Base-by-base conservation (phyloP, 2,329 filamentous ascomycete genomes). In the Paecilomyces niveus region DNA sequence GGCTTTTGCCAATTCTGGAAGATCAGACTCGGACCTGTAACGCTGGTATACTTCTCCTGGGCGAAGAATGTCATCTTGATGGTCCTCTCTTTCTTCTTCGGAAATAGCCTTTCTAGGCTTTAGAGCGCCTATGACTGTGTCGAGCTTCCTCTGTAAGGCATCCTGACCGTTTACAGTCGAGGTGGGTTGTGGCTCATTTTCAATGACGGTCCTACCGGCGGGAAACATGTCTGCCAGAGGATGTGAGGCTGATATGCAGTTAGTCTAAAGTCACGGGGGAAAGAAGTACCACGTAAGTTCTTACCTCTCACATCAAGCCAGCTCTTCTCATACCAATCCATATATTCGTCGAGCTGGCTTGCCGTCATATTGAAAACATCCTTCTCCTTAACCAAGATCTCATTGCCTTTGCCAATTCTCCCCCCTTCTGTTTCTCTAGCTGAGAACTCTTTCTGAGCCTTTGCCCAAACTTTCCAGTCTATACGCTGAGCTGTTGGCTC, bases 311-410 rank as follows among this genome's bases (percentile, higher is more conserved):
- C 68, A 55, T 75, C 71, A 35, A 77, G 63, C 78, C 85, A 89
- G 52, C 81, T 87, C 58, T 81, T 80, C 68, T 89, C 85, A 69
- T 89, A 92, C 86, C 89, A 94, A 71, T 90, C 84, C 72, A 95
- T 80, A 67, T 92, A 93, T 59, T 88, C 83, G 66, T 92, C 89
- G 39, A 93, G 75, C 62, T 88, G 81, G 22, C 80, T 74, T 4
- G 79, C 74, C 2, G 76, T 78, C 83, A 92, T 86, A 1, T 76
- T 70, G 49, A 86, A 80, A 8, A 90, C 81, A 64, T 90, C 83
- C 3, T 77, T 74, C 57, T 89, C 86, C 5, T 78, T 82, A 22
- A 88, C 70, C n/a, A 77, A 70, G 9, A 84, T 73, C 67, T 85
- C 80, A 64, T 81, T 70, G 69, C 76, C 70, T 72, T 75, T 72